Conservation (phyloP, 1,139 yeast species). For the Taiozyma onychis region DNA sequence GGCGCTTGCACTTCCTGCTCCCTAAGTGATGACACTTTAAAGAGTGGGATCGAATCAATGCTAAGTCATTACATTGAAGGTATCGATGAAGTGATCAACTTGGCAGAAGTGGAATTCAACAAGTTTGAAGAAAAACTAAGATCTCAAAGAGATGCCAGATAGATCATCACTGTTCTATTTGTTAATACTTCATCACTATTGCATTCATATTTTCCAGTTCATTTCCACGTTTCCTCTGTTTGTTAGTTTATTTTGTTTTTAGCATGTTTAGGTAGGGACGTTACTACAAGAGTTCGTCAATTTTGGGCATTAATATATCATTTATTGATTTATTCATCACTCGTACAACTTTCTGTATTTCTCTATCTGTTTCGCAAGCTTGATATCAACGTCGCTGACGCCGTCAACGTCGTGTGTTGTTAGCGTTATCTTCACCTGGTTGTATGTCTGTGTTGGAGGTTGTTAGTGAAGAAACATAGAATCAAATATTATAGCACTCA, state of each 20-base stretch:
- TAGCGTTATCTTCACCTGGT: slow-evolving; percentile 47
- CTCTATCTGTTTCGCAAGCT: slow-evolving; percentile 46
- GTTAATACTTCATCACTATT: neutral
- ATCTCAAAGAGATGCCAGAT: slow-evolving; percentile 15
- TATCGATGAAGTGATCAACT: slow-evolving; percentile 52
- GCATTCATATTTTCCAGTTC: neutral
- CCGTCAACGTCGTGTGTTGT: slow-evolving; percentile 66
- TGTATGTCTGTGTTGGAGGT: slow-evolving; percentile 37
- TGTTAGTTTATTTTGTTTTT: neutral
- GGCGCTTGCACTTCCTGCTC: slow-evolving; percentile 84
- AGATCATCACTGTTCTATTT: neutral
- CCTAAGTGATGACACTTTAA: slow-evolving; percentile 67
- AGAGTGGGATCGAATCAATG: slow-evolving; percentile 79
- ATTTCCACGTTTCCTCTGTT: neutral
- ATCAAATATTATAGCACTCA: neutral
- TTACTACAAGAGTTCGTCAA: neutral
- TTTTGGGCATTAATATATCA: neutral
- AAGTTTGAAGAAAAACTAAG: slow-evolving; percentile 23
- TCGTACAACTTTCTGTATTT: slow-evolving; percentile 1
- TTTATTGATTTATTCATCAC: neutral
- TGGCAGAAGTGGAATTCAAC: slow-evolving; percentile 24
- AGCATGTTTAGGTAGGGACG: neutral
- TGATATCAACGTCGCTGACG: slow-evolving; percentile 52
- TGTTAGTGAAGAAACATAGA: neutral
- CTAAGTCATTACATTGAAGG: slow-evolving; percentile 75